Conservation (phyloP, 2,329 filamentous ascomycete species). For the Pseudogymnoascus sp. region DNA sequence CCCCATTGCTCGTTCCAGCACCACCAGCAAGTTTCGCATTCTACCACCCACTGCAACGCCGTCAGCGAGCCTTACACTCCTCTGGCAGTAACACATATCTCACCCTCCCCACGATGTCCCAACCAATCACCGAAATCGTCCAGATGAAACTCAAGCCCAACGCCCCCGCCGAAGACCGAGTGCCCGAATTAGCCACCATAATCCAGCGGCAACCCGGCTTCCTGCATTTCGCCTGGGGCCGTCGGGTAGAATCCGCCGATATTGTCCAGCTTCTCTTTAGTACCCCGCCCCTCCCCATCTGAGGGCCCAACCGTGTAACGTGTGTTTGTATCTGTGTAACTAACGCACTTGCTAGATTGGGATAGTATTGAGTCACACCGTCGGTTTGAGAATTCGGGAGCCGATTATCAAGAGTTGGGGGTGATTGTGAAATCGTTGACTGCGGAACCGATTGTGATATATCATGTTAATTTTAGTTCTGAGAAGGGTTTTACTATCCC, state of each 20-base stretch:
- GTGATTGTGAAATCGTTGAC: neutral
- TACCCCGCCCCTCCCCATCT: neutral
- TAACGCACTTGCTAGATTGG: neutral
- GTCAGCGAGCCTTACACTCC: neutral
- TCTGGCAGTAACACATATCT: neutral
- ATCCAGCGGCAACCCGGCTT: conserved; percentile 7
- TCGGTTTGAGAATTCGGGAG: neutral
- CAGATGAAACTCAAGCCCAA: neutral
- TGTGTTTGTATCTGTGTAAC: neutral
- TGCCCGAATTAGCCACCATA: neutral
- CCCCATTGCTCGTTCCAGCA: neutral
- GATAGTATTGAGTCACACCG: neutral
- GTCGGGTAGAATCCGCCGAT: neutral
- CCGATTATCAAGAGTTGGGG: neutral
- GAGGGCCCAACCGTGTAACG: neutral
- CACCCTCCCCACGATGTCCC: neutral
- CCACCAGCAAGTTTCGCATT: neutral
- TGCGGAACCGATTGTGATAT: neutral
- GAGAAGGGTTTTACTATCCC: neutral
- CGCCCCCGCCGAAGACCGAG: neutral
- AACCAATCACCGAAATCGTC: conserved; percentile 9
- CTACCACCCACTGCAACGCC: neutral
- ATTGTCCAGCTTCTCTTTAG: conserved; percentile 5
- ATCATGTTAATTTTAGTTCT: neutral
- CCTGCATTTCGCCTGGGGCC: neutral